phyloP scores from a whole-genome alignment of 768 basidiomycete genomes.

The Filobasidium wieringae region DNA sequence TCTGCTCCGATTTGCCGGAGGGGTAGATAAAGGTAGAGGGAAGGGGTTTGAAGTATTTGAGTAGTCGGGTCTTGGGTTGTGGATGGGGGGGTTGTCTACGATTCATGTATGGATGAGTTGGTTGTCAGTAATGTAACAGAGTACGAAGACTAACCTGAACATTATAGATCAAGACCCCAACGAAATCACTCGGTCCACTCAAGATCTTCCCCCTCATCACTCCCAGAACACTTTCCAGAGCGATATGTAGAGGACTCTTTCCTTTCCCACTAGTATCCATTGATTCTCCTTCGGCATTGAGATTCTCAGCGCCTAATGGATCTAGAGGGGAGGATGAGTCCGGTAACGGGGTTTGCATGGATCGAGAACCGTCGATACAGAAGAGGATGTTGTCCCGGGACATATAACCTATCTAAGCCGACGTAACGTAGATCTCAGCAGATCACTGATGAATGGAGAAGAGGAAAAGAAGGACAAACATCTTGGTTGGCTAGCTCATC shows the following conservation, averaged over 20 bases:
- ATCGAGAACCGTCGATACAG: constrained; percentile 82
- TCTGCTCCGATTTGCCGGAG: constrained; percentile 67
- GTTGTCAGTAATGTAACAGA: not conserved
- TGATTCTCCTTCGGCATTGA: constrained; percentile 31
- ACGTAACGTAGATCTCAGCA: too few species aligned
- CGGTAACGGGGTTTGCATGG: constrained; percentile 67
- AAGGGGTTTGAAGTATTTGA: too few species aligned
- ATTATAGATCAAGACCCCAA: constrained; percentile 86
- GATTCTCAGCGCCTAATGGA: not conserved
- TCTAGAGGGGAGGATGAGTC: constrained; percentile 42
- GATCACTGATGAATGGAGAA: not conserved
- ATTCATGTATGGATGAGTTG: constrained; percentile 44
- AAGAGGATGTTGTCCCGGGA: constrained; percentile 80
- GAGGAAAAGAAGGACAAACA: not conserved
- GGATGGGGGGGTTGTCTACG: constrained; percentile 44
- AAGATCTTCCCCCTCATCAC: constrained; percentile 85
- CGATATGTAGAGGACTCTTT: constrained; percentile 63
- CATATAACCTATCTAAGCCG: not conserved
- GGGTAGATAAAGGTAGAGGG: constrained; percentile 63
- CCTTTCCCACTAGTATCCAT: constrained; percentile 47
- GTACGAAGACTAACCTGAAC: constrained; percentile 40
- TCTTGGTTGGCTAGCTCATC: constrained; percentile 2
- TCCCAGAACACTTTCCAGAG: constrained; percentile 70
- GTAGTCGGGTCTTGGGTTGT: too few species aligned
- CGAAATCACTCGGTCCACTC: constrained; percentile 71